These are phyloP conservation scores for Epichloe sp. DNA, from an alignment of 2,329 filamentous ascomycete species.

Conservation along the genomic window DNA sequence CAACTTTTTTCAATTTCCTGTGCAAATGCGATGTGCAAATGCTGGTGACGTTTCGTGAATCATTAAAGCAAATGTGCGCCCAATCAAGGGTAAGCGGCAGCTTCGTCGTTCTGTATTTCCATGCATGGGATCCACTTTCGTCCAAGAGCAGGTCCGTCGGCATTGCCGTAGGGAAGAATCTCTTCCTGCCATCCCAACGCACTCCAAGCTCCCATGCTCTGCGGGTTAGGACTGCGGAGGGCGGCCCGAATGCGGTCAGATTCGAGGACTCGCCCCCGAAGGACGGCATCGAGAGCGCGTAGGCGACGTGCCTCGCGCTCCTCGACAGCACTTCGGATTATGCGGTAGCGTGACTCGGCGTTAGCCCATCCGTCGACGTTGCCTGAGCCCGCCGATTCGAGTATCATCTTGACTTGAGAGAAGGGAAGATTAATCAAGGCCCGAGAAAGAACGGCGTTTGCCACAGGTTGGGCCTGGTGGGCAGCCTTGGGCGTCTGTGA, in stretches of 20 bases:
- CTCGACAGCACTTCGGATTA: constrained; percentile 35
- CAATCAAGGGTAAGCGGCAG: constrained; percentile 20
- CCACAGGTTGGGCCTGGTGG: constrained; percentile 16
- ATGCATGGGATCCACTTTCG: constrained; percentile 31
- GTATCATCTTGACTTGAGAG: constrained; percentile 47
- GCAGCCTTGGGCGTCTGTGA: constrained; percentile 19
- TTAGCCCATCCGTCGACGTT: constrained; percentile 37
- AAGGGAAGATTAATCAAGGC: constrained; percentile 60
- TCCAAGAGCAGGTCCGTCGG: constrained; percentile 28
- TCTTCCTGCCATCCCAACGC: constrained; percentile 38
- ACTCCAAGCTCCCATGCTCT: constrained; percentile 30
- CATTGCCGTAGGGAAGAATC: constrained; percentile 21
- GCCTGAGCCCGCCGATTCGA: constrained; percentile 45
- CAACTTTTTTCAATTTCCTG: background rate
- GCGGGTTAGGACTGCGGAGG: constrained; percentile 26
- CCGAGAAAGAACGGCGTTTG: constrained; percentile 45
- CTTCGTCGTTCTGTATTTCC: constrained; percentile 10
- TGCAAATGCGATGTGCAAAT: constrained; percentile 1
- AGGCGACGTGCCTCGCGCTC: constrained; percentile 45
- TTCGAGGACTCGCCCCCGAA: constrained; percentile 21
- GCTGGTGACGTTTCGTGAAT: constrained; percentile 7
- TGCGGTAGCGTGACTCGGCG: constrained; percentile 31
- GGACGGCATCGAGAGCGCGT: constrained; percentile 31
- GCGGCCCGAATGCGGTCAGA: constrained; percentile 22
- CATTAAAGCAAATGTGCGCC: background rate